Evolutionary conservation across 331 rosid species (phyloP).

Genomic region (Rhamnella rubrinervis): DNA sequence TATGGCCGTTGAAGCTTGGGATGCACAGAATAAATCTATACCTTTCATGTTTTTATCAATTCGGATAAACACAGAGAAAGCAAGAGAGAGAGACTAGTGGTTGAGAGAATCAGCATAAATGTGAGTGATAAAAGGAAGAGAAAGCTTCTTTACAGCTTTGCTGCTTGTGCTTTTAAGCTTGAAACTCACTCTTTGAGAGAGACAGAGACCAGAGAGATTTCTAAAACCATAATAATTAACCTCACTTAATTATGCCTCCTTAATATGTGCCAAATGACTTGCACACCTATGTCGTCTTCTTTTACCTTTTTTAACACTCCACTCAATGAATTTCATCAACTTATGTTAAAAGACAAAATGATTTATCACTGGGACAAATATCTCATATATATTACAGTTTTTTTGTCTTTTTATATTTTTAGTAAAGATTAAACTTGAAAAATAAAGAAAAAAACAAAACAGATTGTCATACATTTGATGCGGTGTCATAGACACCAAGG

Average conservation of each 20-base stretch:
- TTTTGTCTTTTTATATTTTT: too few relatives aligned
- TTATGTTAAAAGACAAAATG: too few relatives aligned
- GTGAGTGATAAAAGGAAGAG: slow-evolving; percentile 17
- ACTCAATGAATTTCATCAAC: too few relatives aligned
- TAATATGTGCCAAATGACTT: background rate
- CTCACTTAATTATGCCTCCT: too few relatives aligned
- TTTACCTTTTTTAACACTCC: too few relatives aligned
- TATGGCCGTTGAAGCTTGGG: slow-evolving; percentile 92
- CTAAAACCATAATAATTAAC: background rate
- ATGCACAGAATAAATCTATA: slow-evolving; percentile 72
- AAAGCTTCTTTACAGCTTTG: slow-evolving; percentile 21
- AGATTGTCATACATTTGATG: too few relatives aligned
- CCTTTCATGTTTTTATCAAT: slow-evolving; percentile 49
- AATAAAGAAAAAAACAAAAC: too few relatives aligned
- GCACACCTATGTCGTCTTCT: too few relatives aligned
- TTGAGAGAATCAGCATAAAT: slow-evolving; percentile 46
- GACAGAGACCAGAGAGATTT: slow-evolving; percentile 14
- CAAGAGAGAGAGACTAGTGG: slow-evolving; percentile 23
- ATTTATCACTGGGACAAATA: too few relatives aligned
- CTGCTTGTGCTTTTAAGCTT: slow-evolving; percentile 44
- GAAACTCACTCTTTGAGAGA: slow-evolving; percentile 20
- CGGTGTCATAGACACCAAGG: too few relatives aligned
- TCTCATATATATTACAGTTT: too few relatives aligned
- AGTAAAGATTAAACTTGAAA: too few relatives aligned
- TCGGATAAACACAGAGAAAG: slow-evolving; percentile 22